Evolutionary conservation across 331 rosid genomes (phyloP), one percentile per base, ranked within the genome.

Genomic region (Prunus yedoensis): DNA sequence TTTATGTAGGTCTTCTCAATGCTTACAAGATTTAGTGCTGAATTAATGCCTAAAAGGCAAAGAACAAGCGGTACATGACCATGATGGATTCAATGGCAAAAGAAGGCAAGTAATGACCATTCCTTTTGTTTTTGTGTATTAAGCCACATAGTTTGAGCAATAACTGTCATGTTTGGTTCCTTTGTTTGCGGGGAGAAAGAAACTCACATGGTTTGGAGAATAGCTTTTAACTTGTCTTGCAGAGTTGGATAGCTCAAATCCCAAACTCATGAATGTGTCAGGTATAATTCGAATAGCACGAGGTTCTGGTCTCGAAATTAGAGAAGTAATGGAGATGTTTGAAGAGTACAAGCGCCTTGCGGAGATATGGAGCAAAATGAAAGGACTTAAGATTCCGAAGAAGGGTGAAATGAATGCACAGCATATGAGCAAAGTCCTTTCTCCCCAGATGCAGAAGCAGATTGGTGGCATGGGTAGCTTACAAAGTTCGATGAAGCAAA

Each of bases 21-120:
- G 99, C 91, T 94, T 50, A 97, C 99, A 6, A 88, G 96, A 62
- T 1, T 28, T 3, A 18, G 21, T 9, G 67, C 12, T 8, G 45
- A 62, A 74, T 62, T 25, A 25, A 25, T 25, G 27, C 94, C 91
- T 30, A 86, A 91, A 80, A 91, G 63, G 85, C 92, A 1, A 91
- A 95, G 83, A 80, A 90, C 60, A 90, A 95, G 83, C 88, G 89
- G 35, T 89, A 89, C 92, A 89, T 95, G 97, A 92, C 97, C 62
- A 90, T 95, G 96, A 95, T 95, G 99, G 99, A 1, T 75, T 90
- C 99, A 0, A 92, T 85, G 84, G 83, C 88, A 15, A 68, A 75
- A 75, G 88, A 91, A 88, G 93, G 96, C 69, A 78, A 82, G 88
- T 52, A 59, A 61, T 70, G 74, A 27, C 46, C 38, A 10, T 54